Percentiles rank a stretch among this genome's conserved stretches.
Conservation (phyloP, 2,329 filamentous ascomycete species). For the Zarea fungicola region DNA sequence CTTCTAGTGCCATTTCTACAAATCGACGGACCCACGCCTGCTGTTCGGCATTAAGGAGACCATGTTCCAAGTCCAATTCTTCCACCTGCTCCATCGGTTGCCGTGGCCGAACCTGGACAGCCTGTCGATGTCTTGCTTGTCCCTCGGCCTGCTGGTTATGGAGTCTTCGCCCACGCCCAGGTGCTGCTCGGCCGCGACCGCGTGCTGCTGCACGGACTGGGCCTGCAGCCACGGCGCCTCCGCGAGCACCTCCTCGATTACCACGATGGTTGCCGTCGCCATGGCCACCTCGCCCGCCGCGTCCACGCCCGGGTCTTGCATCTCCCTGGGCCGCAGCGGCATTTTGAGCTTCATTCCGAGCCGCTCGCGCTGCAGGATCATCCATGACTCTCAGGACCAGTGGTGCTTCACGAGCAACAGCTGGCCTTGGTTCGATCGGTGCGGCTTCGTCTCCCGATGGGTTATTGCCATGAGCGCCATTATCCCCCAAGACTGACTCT, state of each 20-base stretch:
- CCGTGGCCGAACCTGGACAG: conserved; percentile 12
- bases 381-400: conserved; percentile 50
- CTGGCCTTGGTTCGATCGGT: conserved; percentile 17
- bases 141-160: neutral
- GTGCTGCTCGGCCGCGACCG: neutral
- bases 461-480: neutral
- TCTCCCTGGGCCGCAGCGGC: conserved; percentile 21
- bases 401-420: conserved; percentile 51
- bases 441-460: neutral
- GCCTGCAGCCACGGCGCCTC: conserved; percentile 9
- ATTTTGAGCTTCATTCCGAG: neutral
- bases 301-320: conserved; percentile 23
- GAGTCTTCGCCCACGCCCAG: neutral
- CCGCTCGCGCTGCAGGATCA: conserved; percentile 24
- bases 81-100: conserved; percentile 4
- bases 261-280: conserved; percentile 13
- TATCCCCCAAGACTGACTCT: conserved; percentile 14
- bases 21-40: conserved; percentile 51
- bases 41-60: conserved; percentile 40
- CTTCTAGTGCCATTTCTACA: conserved; percentile 48
- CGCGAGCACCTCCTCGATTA: conserved; percentile 11
- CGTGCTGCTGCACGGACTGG: neutral
- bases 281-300: conserved; percentile 23
- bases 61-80: conserved; percentile 10
- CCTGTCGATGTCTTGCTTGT: conserved; percentile 16